Base-by-base conservation (phyloP, 31 red algal species). In the Asparagopsis taxiformis region DNA sequence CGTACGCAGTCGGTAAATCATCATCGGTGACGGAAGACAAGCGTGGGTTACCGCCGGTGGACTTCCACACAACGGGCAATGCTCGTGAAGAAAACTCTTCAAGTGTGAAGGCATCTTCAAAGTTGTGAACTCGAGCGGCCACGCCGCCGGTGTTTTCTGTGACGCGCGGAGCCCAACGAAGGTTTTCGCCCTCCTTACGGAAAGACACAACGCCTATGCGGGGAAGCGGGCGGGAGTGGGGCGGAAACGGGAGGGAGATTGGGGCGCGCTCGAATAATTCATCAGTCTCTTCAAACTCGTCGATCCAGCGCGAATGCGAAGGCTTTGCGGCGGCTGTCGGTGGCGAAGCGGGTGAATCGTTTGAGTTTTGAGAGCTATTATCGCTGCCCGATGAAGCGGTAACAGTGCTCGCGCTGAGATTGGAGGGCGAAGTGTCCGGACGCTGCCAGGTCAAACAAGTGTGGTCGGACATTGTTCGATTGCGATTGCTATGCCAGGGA, bases 31-130 rank as follows among this genome's bases (percentile, higher is more conserved):
- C 58, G 9, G 5, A 4, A 32, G 48, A 55, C 22, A 55, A 22
- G 2, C 68, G 10, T 10, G 68, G 68, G 19, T 72, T 72, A 24
- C 68, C 68, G 8, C 68, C 68, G 9, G 24, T 52, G 23, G 68
- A 17, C 13, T 72, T 35, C 68, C 68, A 72, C 3, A 72, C 44
- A 21, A 56, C 33, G 38, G 33, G 55, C 37, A 83, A 37, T 13
- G 79, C 79, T 25, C 68, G 37, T 46, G 79, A 83, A 21, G 79
- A 83, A 33, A 83, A 83, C 67, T 83, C 79, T 57, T 83, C 79
- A 54, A 83, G 33, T 26, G 79, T 70, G 46, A 83, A 83, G 15
- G 79, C 79, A 41, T 83, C 79, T 46, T 83, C 79, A 36, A 83
- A 83, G 67, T 83, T 83, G 65, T 72, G 79, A 17, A 72, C 67